Percentiles rank a stretch among this genome's conserved stretches.
Conservation (phyloP, 768 basidiomycete genomes). For the Tephrocybe sp. region DNA sequence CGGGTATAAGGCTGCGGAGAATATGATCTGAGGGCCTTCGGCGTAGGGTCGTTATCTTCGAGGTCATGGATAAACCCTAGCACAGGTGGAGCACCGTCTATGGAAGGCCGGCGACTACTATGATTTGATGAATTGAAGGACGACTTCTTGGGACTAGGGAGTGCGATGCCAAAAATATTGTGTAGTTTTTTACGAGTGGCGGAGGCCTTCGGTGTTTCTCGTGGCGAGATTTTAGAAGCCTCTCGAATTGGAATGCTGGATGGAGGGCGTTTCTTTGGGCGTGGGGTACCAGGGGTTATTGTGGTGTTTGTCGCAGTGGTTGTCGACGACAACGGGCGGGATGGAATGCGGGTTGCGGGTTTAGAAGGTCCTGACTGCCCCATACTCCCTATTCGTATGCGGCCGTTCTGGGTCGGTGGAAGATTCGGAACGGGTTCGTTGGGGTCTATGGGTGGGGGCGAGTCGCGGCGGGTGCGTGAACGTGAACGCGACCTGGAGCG, state of each 20-base stretch:
- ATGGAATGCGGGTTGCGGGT: conserved; percentile 48
- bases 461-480: conserved; percentile 31
- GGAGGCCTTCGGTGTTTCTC: conserved; percentile 35
- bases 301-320: conserved; percentile 65
- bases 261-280: conserved; percentile 26
- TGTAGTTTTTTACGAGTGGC: conserved; percentile 41
- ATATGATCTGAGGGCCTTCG: conserved; percentile 28
- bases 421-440: conserved; percentile 23
- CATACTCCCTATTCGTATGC: conserved; percentile 15
- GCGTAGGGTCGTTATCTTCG: conserved; percentile 24
- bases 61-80: conserved; percentile 16
- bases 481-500: conserved; percentile 64
- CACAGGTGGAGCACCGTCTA: conserved; percentile 18
- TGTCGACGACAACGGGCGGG: conserved; percentile 65
- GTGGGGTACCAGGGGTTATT: conserved; percentile 56
- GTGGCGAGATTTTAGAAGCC: conserved; percentile 14
- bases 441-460: conserved; percentile 14
- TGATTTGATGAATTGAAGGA: conserved; percentile 37
- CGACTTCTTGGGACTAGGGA: conserved; percentile 35
- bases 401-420: conserved; percentile 15
- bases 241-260: conserved; percentile 28
- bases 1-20: conserved; percentile 22
- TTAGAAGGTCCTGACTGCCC: conserved; percentile 36
- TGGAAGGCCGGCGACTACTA: conserved; percentile 24
- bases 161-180: conserved; percentile 45